Base-by-base conservation (phyloP, 371 early-diverging fungal genomes). In the Batkoa obscura region DNA sequence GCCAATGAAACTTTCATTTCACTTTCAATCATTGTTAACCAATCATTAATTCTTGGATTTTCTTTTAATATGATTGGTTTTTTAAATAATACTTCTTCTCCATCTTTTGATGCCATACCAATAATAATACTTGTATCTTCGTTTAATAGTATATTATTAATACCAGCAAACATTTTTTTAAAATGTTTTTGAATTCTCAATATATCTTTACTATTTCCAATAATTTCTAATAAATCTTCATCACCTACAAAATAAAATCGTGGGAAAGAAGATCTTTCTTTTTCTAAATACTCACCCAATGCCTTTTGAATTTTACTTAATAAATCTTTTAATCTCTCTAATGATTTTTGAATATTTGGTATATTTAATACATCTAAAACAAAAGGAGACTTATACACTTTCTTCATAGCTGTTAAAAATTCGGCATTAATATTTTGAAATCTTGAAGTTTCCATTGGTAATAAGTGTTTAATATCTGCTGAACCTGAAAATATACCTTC, bases 241-340 rank as follows among this genome's bases (percentile, higher is more conserved):
- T 98, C 99, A 66, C 97, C 99, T 46, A 98, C 94, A 80, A 98
- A 98, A 74, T 98, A 98, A 79, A 98, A 98, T 33, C 99, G 84
- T 43, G 99, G 95, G 79, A 97, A 98, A 0, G 90, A 80, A 9
- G 90, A 76, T 58, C 99, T 83, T 64, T 98, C 94, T 51, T 90
- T 77, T 65, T 97, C 98, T 58, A 98, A 66, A 60, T 96, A 98
- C 64, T 98, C 96, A 67, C 97, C 96, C 37, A 98, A 76, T 4
- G 99, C 94, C 64, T 93, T 90, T 65, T 98, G 98, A 60, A 98
- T 94, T 68, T 91, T 93, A 59, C 81, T 72, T 42, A 98, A 68
- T 57, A 88, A 64, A 59, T 97, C 97, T 1, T 90, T 84, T 43
- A 97, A 74, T 34, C 95, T 80, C 65, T 96, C 98, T 50, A 98